Percentiles rank a stretch among this genome's conserved stretches.
Conservation (phyloP, 2,329 filamentous ascomycete species). For the Cordyceps tenuipes region DNA sequence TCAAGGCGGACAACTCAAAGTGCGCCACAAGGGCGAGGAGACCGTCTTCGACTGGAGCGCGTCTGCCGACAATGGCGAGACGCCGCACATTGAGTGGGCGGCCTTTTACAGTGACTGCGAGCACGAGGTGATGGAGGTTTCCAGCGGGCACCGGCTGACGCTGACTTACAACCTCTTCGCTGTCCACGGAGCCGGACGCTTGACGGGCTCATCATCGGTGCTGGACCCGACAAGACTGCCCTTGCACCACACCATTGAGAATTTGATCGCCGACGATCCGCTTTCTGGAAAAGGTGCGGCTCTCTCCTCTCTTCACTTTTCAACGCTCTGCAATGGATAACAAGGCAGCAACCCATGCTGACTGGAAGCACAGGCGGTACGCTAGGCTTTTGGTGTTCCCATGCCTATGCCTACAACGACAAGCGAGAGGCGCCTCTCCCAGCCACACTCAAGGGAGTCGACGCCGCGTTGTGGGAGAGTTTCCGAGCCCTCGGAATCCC, state of each 20-base stretch:
- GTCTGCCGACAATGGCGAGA: constrained; percentile 14
- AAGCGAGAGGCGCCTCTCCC: constrained; percentile 20
- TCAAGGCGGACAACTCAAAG: constrained; percentile 34
- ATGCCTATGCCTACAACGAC: constrained; percentile 37
- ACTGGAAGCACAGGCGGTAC: constrained; percentile 26
- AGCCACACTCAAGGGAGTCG: constrained; percentile 35
- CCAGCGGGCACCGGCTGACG: constrained; percentile 43
- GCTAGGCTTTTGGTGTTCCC: constrained; percentile 37
- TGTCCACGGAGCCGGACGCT: constrained; percentile 20
- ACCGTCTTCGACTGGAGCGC: constrained; percentile 33
- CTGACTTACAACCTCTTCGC: constrained; percentile 51
- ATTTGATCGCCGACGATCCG: neutral
- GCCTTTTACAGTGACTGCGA: constrained; percentile 47
- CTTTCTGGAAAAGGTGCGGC: neutral
- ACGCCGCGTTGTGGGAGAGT: constrained; percentile 27
- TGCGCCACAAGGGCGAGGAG: constrained; percentile 30
- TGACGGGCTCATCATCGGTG: neutral
- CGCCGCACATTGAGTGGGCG: constrained; percentile 30
- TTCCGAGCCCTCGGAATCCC: neutral
- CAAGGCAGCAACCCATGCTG: no score
- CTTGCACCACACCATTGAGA: neutral
- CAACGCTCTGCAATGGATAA: neutral
- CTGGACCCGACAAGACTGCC: constrained; percentile 10
- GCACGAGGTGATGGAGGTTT: constrained; percentile 43
- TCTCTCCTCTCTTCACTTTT: no score